Evolutionary conservation across 73 alveolate genomes (phyloP).

Genomic region (Chromera velia): DNA sequence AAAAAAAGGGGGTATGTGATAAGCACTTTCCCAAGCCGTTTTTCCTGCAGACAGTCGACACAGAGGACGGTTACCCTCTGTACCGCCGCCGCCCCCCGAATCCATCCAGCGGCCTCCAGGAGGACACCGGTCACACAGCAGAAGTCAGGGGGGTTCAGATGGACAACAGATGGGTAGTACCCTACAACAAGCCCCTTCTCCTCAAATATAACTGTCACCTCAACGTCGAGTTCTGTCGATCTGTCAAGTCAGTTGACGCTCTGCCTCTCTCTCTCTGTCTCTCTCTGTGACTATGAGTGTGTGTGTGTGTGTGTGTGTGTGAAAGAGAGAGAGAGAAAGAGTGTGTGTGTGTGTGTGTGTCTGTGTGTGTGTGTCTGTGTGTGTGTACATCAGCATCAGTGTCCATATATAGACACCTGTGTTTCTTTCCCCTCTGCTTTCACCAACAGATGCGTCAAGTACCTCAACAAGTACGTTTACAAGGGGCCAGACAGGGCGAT

Average conservation of each 20-base stretch:
- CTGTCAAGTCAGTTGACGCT: not conserved
- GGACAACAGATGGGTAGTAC: constrained; percentile 12
- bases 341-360: too few species aligned
- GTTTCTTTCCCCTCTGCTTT: too few species aligned
- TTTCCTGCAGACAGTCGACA: not conserved
- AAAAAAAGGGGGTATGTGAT: not conserved
- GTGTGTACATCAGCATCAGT: too few species aligned
- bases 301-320: too few species aligned
- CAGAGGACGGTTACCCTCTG: not conserved
- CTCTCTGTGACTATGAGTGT: too few species aligned
- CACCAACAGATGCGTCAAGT: too few species aligned
- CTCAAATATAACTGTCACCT: not conserved
- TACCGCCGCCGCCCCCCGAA: constrained; percentile 18
- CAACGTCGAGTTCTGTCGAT: not conserved
- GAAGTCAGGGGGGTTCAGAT: not conserved
- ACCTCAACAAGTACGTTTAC: constrained; percentile 2
- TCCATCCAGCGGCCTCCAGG: not conserved
- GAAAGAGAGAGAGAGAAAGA: too few species aligned
- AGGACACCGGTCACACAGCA: not conserved
- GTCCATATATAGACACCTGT: too few species aligned
- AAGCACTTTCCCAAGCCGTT: not conserved
- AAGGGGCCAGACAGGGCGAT: constrained; percentile 12
- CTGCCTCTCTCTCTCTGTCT: too few species aligned
- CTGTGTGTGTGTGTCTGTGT: too few species aligned
- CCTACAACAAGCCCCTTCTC: not conserved